phyloP scores from a whole-genome alignment of 345 rosid species.

The Gossypium rotundifolium region DNA sequence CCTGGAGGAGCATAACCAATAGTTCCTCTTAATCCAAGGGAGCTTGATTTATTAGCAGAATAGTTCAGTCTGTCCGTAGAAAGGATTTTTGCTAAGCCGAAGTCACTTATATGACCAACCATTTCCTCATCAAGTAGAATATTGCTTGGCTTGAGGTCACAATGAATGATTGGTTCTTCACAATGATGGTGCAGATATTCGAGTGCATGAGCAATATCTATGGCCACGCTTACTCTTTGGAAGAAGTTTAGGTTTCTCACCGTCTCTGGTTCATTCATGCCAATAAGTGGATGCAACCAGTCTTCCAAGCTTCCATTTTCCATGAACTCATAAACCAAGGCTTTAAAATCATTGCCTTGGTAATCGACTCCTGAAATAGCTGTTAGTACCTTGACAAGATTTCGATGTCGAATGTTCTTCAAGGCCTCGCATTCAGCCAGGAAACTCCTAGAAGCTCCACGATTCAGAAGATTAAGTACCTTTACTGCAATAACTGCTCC shows the following conservation, averaged over 20 bases:
- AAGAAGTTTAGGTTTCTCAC: neutral
- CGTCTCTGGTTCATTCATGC: neutral
- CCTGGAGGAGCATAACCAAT: constrained; percentile 26
- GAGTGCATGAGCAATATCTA: constrained; percentile 12
- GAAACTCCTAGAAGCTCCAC: neutral
- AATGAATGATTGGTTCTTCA: constrained; percentile 11
- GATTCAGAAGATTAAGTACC: constrained; percentile 31
- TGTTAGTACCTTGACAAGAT: constrained; percentile 36
- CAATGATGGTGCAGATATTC: constrained; percentile 22
- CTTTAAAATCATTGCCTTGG: constrained; percentile 6
- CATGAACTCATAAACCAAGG: constrained; percentile 9
- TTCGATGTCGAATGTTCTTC: constrained; percentile 28
- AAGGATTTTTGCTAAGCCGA: constrained; percentile 1
- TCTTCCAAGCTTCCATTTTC: constrained; percentile 14
- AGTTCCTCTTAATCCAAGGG: constrained; percentile 13
- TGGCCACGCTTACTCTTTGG: neutral
- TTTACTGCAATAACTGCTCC: constrained; percentile 20
- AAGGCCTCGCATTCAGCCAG: neutral
- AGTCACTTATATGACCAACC: constrained; percentile 9
- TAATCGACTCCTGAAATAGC: neutral
- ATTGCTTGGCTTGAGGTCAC: constrained; percentile 22
- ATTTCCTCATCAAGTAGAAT: constrained; percentile 8
- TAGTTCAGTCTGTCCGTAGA: neutral
- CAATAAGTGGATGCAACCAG: constrained; percentile 8
- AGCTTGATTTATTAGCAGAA: neutral